Base-by-base conservation (phyloP, 2,329 filamentous ascomycete genomes). In the Colletotrichum shisoi region DNA sequence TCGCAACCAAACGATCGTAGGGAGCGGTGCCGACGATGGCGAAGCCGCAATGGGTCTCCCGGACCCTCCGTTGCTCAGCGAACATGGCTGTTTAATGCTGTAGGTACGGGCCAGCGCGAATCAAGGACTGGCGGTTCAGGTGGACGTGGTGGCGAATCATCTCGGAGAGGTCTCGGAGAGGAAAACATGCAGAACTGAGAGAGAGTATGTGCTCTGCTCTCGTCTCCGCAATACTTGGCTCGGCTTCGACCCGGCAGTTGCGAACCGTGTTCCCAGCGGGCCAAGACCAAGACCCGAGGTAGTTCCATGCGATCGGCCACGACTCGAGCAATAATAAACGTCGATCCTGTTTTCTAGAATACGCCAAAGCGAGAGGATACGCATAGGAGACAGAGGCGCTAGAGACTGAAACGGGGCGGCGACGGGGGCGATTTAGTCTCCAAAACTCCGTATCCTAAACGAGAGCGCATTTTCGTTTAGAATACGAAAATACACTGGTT, bases 1-100 rank as follows among this genome's bases (percentile, higher is more conserved):
- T 71, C 19, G 70, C 62, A 7, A 71, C 45, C 17, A 77, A 70
- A 11, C 70, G 62, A 8, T 67, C 63, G 21, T 77, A 78, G 45
- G 72, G 57, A 11, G 40, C 53, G 44, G 19, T 57, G 39, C 17
- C 21, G 5, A 57, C 9, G 39, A 19, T 13, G 39, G 13, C 21
- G 19, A 45, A 31, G 53, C 2, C 53, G 39, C 13, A 19, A 54
- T 13, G 19, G n/a, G 24, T 7, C 34, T 24, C 4, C 51, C 51
- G n/a, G 15, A 3, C 34, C n/a, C n/a, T n/a, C n/a, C 24, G 19
- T 19, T 17, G 9, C 51, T 6, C 8, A 39, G 12, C 12, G n/a
- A 24, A 39, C n/a, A 39, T 39, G 51, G n/a, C 27, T 12, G 0
- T 31, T 31, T n/a, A 7, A 15, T 34, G 49, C 15, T 4, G n/a